These are phyloP conservation scores for Trypanosoma melophagium DNA, from an alignment of 208 protist species.

Conservation along the genomic window DNA sequence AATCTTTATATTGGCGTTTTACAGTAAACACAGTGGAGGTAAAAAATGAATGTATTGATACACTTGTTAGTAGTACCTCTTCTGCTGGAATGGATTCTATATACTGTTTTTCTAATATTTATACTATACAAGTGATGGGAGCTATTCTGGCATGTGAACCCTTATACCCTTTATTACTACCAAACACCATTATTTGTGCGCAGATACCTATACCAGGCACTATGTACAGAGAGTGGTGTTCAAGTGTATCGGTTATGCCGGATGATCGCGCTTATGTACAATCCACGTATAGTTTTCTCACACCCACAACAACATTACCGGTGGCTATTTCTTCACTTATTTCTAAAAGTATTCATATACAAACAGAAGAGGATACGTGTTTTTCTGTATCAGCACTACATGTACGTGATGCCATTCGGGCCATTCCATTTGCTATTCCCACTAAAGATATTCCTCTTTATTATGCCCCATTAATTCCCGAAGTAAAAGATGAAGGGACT, in stretches of 20 bases:
- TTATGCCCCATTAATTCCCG: neutral
- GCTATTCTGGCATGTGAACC: neutral
- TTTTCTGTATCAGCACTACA: slow-evolving; percentile 20
- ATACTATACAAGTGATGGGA: slow-evolving; percentile 5
- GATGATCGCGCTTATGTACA: slow-evolving; percentile 16
- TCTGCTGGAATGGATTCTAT: neutral
- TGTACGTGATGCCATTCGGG: slow-evolving; percentile 6
- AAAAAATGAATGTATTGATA: slow-evolving; percentile 12
- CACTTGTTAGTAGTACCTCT: neutral
- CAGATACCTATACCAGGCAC: slow-evolving; percentile 5
- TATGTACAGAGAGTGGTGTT: slow-evolving; percentile 6
- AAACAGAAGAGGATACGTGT: slow-evolving; percentile 4
- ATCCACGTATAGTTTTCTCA: slow-evolving; percentile 18
- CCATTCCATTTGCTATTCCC: neutral
- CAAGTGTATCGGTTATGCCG: slow-evolving; percentile 5
- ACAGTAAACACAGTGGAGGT: neutral
- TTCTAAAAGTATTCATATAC: slow-evolving; percentile 5
- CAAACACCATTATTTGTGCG: slow-evolving; percentile 4
- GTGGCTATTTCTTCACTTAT: neutral
- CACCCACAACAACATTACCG: neutral
- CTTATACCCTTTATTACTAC: slow-evolving; percentile 11
- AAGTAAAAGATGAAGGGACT: neutral
- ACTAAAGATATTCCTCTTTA: neutral
- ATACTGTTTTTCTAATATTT: slow-evolving; percentile 14
- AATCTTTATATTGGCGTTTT: slow-evolving; percentile 8